Conservation (phyloP, 129 eudicot genomes). For the Tagetes erecta region DNA sequence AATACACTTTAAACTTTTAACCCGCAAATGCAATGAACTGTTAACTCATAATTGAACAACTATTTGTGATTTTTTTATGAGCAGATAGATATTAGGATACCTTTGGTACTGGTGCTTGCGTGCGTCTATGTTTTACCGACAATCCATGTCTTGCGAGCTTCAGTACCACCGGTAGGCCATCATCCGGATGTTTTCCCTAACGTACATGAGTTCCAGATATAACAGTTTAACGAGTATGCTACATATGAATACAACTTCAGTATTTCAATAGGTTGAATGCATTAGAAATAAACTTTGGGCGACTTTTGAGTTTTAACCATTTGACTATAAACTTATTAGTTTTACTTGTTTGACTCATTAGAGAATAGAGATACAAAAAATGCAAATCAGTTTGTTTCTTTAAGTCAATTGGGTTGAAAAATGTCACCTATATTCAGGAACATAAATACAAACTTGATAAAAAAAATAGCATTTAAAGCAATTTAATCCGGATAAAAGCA, state of each 20-base stretch:
- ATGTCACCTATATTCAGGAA: background rate
- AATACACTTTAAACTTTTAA: background rate
- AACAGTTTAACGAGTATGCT: background rate
- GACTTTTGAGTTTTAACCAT: slow-evolving; percentile 4
- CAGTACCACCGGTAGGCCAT: slow-evolving; percentile 66
- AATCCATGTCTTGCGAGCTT: slow-evolving; percentile 68
- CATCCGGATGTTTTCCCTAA: slow-evolving; percentile 89
- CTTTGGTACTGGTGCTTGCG: slow-evolving; percentile 80
- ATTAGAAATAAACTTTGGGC: background rate
- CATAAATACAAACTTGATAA: background rate
- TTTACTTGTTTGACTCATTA: background rate
- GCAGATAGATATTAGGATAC: slow-evolving; percentile 32
- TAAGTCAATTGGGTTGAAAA: background rate
- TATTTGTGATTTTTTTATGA: background rate
- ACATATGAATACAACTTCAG: background rate
- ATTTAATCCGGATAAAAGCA: background rate
- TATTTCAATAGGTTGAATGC: background rate
- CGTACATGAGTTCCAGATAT: slow-evolving; percentile 28
- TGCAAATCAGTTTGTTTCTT: background rate
- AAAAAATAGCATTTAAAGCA: background rate
- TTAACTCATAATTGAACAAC: background rate
- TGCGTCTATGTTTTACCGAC: slow-evolving; percentile 67
- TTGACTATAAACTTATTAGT: background rate
- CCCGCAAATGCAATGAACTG: background rate
- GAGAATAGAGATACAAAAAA: slow-evolving; percentile 30